Evolutionary conservation across 192 early-diverging fungal genomes (phyloP), one percentile per base, ranked within the genome.

Genomic region (Coemansia sp.): DNA sequence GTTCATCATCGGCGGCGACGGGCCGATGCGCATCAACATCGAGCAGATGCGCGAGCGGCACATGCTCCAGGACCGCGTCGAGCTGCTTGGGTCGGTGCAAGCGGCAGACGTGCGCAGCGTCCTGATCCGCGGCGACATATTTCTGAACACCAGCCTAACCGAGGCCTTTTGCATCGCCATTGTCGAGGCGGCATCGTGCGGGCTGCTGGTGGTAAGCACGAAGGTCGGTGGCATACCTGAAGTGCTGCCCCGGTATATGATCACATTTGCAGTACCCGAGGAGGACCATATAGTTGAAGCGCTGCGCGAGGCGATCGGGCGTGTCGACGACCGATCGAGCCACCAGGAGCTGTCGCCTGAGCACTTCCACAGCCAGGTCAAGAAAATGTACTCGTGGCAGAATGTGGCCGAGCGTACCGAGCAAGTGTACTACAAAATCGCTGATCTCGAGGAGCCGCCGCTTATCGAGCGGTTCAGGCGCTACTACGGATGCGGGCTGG

Each of bases 101-200:
- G 92, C 95, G 33, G 87, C 89, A 30, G 81, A 95, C 68, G 90
- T 99, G 6, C 84, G 92, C 13, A 86, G 91, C 64, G 94, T 97
- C 25, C 83, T 99, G 20, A 87, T 92, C 12, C 88, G 94, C 56
- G 97, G 97, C 13, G 88, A 97, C 59, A 95, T 99, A 15, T 99
- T 96, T 68, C 75, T 99, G 28, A 99, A 99, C 68, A 97, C 97
- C 28, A 94, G 93, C 42, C 83, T 98, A 74, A 99, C 95, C 2
- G 97, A 99, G 68, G 97, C 97, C 7, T 99, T 99, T 68, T 97
- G 97, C 70, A 99, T 97, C 49, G 95, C 93, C 6, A 98, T 99
- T 59, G 95, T 99, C 18, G 97, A 99, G 81, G 97, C 97, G 6
- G 97, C 95, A 6, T 91, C 91, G 45, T 95, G 93, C 31, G 97